Base-by-base conservation (phyloP, 345 rosid genomes). In the Eucalyptus erythrocorys region DNA sequence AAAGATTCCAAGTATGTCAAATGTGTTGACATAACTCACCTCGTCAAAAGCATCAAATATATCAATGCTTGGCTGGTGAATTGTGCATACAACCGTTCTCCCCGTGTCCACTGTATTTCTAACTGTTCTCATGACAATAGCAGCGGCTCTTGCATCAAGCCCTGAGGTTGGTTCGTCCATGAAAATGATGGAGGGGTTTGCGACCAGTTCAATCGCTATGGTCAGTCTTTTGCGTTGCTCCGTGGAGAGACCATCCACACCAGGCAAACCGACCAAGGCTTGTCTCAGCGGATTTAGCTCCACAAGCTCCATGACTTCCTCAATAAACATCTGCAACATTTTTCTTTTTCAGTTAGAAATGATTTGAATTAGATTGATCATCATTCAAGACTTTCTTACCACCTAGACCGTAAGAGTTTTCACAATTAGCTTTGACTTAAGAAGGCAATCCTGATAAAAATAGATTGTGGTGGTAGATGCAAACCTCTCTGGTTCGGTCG, bases 111-210 rank as follows among this genome's bases (percentile, higher is more conserved):
- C 99, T 2, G 98, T 97, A 93, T 95, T 97, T 90, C 99, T 94
- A 16, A 97, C 97, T 7, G 97, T 92, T 90, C 99, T 93, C 99
- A 97, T 95, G 26, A 97, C 99, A 82, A 96, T 96, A 40, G 99
- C 99, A 76, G 99, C 99, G 61, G 98, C 99, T 92, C 99, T 92
- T 48, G 99, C 99, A 90, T 97, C 99, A 45, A 97, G 93, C 49
- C 99, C 99, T 45, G 99, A 97, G 86, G 99, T 97, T 87, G 99
- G 99, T 90, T 97, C 99, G 32, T 97, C 99, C 99, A 97, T 95
- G 93, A 97, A 96, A 86, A 97, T 94, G 64, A 97, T 96, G 3
- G 99, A 96, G 7, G 99, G 99, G 90, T 97, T 97, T 45, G 99
- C 98, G 88, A 97, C 99, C 4, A 96, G 94, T 95, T 97, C 99